These are phyloP conservation scores for Blastobotrys ciferrii DNA, from an alignment of 1,139 yeast species.

Conservation along the genomic window DNA sequence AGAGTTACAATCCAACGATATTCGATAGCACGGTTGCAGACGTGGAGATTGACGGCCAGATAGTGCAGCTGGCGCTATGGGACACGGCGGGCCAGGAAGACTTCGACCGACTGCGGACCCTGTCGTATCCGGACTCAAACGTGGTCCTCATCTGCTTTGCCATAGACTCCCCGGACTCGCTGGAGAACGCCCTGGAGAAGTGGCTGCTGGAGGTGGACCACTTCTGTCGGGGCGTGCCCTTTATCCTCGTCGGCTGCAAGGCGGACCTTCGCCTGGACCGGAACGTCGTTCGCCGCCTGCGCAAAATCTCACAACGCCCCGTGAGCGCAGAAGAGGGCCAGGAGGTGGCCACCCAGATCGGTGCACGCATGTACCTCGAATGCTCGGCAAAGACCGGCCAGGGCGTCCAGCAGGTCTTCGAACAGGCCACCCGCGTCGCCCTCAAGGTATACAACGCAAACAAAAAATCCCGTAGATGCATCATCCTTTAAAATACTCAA, in stretches of 20 bases:
- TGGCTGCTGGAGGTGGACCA: slow-evolving; percentile 85
- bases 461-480: slow-evolving; percentile 4
- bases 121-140: slow-evolving; percentile 83
- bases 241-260: slow-evolving; percentile 76
- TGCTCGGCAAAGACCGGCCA: slow-evolving; percentile 72
- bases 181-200: slow-evolving; percentile 77
- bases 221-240: slow-evolving; percentile 84
- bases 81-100: slow-evolving; percentile 80
- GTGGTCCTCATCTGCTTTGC: slow-evolving; percentile 82
- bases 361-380: slow-evolving; percentile 66
- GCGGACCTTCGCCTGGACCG: slow-evolving; percentile 69
- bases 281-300: slow-evolving; percentile 62
- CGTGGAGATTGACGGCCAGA: slow-evolving; percentile 77
- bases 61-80: slow-evolving; percentile 86
- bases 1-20: slow-evolving; percentile 81
- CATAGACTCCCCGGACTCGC: slow-evolving; percentile 75
- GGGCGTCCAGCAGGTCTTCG: slow-evolving; percentile 64
- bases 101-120: slow-evolving; percentile 53
- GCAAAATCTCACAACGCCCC: slow-evolving; percentile 50
- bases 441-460: slow-evolving; percentile 30
- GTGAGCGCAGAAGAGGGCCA: slow-evolving; percentile 34
- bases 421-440: slow-evolving; percentile 78
- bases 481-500: slow-evolving; percentile 4
- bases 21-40: slow-evolving; percentile 84
- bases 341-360: slow-evolving; percentile 63